A percentile compares a stretch with the other conserved stretches of the same genome.
These are phyloP conservation scores for Fusarium guadeloupense DNA, from an alignment of 2,329 filamentous ascomycete genomes.

Conservation along the genomic window DNA sequence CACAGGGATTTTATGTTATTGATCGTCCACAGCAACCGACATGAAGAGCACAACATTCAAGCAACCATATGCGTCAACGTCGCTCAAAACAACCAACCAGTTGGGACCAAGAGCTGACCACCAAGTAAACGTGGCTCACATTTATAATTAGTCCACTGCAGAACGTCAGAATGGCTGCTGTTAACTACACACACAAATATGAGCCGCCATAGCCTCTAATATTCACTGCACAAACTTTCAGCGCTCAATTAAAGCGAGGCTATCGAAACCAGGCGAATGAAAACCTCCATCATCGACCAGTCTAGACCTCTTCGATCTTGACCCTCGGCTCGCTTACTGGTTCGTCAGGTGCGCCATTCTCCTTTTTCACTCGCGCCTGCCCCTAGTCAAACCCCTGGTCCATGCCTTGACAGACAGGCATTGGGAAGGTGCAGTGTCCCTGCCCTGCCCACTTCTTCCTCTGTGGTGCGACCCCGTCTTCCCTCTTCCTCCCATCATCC, in stretches of 20 bases:
- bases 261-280: constrained; percentile 25
- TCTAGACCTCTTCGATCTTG: constrained; percentile 31
- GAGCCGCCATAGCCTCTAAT: constrained; percentile 14
- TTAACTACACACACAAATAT: background rate
- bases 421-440: constrained; percentile 31
- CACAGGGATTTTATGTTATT: constrained; percentile 2
- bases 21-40: constrained; percentile 22
- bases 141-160: constrained; percentile 2
- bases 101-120: constrained; percentile 9
- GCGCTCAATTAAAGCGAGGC: constrained; percentile 4
- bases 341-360: constrained; percentile 20
- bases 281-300: background rate
- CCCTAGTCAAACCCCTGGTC: constrained; percentile 29
- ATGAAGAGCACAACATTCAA: background rate
- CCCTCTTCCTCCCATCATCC: constrained; percentile 9
- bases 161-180: constrained; percentile 7
- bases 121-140: constrained; percentile 2
- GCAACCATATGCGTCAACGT: background rate
- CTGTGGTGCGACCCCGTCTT: constrained; percentile 27
- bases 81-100: background rate
- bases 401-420: constrained; percentile 33
- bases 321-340: constrained; percentile 3
- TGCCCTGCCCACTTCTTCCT: constrained; percentile 19
- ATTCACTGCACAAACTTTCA: constrained; percentile 1
- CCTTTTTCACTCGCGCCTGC: constrained; percentile 26